Base-by-base conservation (phyloP, 140 eudicot genomes). In the Flaveria floridana region DNA sequence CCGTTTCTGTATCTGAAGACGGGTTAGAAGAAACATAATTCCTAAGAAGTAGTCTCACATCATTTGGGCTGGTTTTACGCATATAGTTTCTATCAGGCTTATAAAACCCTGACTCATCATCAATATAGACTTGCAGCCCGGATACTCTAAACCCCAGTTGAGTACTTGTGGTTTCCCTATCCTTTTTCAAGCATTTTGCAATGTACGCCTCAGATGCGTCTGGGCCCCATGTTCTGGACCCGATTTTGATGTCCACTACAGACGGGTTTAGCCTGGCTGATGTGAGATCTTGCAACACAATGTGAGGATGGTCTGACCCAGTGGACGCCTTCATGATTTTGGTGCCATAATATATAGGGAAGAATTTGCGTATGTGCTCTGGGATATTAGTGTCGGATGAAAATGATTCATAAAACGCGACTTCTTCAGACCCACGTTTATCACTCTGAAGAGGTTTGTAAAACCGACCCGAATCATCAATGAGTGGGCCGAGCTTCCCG, bases 391-490 rank as follows among this genome's bases (percentile, higher is more conserved):
- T 52, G 81, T 85, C 72, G 55, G 87, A 81, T 68, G 90, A 61
- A 58, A 94, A 85, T 2, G 95, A 70, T 37, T 77, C 82, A 28
- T 94, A 94, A 78, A 94, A 94, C 52, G 86, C 79, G 12, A 82
- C 89, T 80, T 94, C 97, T 42, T 77, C 77, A 0, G 82, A 16
- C 79, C 99, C 97, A 12, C 97, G 95, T 30, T 78, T 79, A 62
- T 82, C 89, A 1, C 89, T 80, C 78, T 88, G 99, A 9, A 94
- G 92, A 64, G 97, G 99, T 86, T 94, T 94, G 90, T 90, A 94
- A 62, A 90, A 94, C 30, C 79, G 89, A 13, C 97, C 99, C 3
- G 87, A 85, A 41, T 78, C 90, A 67, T 94, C 99, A 1, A 91
- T 15, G 30, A 94, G 95, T 1, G 99, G 99, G 20, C 99, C 97